Evolutionary conservation across 345 rosid genomes (phyloP), one percentile per base, ranked within the genome.

Genomic region (Durio zibethinus): DNA sequence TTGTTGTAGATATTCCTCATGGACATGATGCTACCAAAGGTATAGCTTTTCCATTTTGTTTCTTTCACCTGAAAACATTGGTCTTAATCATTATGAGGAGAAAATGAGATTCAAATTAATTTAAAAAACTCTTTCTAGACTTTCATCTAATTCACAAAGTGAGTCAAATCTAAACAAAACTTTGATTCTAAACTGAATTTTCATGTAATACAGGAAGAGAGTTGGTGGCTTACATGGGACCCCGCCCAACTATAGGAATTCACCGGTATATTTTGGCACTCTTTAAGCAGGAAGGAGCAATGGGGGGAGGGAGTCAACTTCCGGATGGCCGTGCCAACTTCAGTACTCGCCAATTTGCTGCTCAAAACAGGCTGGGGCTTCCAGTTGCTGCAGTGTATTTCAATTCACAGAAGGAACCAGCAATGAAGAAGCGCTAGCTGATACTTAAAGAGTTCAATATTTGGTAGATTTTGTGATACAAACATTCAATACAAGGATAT

Each of bases 1-100:
- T 85, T 77, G 82, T 82, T 76, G 84, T 82, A 7, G 86, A 86
- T 79, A 78, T 86, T 48, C 88, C 88, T 1, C 80, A 82, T 72
- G 84, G 85, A 57, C 74, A 69, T 2, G 86, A 83, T 50, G 80
- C 78, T 5, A 72, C 85, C 4, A 80, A 80, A 83, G 86, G 88
- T 86, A 36, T 50, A 15, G 1, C 20, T 20, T 31, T 54, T 45
- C 14, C 42, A 10, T 50, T 42, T 1, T 29, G 4, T 31, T 12
- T 66, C 50, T 60, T 74, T 25, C 16, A 21, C 7, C n/a, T 72
- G 14, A 10, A 57, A 56, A 21, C 61, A 56, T 3, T 35, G 4
- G 5, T 35, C 6, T 35, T 35, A 31, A 31, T 31, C 33, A 31
- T 31, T 31, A 31, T 31, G 2, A 31, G 1, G 33, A 2, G 33